These are phyloP conservation scores for Hemileccinum impolitum DNA, from an alignment of 768 basidiomycete genomes.

Conservation along the genomic window DNA sequence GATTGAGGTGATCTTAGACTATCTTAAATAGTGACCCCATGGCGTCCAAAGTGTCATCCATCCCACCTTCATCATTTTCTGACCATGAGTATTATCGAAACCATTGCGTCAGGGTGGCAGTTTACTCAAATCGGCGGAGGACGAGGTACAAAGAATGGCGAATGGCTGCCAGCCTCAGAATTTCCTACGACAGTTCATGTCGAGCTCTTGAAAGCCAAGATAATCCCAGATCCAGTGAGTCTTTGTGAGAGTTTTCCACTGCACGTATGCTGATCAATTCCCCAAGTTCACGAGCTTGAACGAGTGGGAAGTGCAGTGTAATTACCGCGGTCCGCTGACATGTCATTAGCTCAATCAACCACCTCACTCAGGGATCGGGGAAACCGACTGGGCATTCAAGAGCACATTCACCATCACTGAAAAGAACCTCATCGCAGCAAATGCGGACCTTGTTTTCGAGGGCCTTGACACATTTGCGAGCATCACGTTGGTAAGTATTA, in stretches of 20 bases:
- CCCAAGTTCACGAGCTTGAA: conserved; percentile 68
- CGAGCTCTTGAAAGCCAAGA: conserved; percentile 69
- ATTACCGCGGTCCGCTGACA: conserved; percentile 17
- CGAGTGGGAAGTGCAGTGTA: conserved; percentile 92
- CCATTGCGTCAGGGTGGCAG: conserved; percentile 50
- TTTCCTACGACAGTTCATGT: conserved; percentile 89
- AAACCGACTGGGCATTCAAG: conserved; percentile 82
- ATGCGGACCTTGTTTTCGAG: conserved; percentile 81
- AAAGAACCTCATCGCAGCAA: conserved; percentile 41
- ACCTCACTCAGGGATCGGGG: conserved; percentile 71
- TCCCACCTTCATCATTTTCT: not conserved
- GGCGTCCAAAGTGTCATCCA: not conserved
- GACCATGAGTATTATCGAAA: conserved; percentile 21
- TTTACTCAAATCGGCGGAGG: conserved; percentile 69
- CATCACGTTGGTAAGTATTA: conserved; percentile 55
- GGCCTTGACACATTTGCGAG: conserved; percentile 87
- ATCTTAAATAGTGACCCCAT: too few relatives aligned
- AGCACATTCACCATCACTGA: conserved; percentile 54
- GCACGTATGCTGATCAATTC: conserved; percentile 8
- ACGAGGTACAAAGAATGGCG: conserved; percentile 52
- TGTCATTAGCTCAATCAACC: not conserved
- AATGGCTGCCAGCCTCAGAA: conserved; percentile 61
- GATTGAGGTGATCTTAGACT: not conserved
- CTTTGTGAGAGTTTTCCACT: not conserved
- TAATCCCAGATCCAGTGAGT: conserved; percentile 80